Base-by-base conservation (phyloP, 2,329 filamentous ascomycete genomes). In the Metarhizium brunneum region DNA sequence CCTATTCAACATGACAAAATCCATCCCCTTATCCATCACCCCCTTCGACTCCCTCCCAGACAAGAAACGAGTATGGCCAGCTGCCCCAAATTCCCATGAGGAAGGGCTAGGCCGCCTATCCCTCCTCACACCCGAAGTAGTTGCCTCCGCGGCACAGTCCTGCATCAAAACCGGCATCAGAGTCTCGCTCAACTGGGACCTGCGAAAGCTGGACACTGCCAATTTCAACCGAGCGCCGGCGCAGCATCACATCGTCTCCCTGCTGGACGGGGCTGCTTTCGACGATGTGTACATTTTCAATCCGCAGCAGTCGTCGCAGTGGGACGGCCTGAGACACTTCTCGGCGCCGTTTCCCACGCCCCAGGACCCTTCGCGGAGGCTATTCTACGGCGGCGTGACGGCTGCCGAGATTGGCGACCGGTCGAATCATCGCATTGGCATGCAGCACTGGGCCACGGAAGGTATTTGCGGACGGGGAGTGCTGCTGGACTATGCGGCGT, bases 181-280 rank as follows among this genome's bases (percentile, higher is more conserved):
- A 36, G 73, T 82, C 29, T 76, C 76, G 10, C 69, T 84, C 43
- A 74, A 74, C 30, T 83, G 80, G 80, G 76, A 79, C 29, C 63
- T 83, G 57, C 76, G 73, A 20, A 82, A 83, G 61, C 67, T 82
- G 2, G 78, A 83, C 56, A 73, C 77, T 59, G 77, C 80, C 1
- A 77, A 78, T 57, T 77, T 82, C 59, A 74, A 75, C 47, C 73
- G 81, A 2, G 73, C 76, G 38, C 73, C 76, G 8, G 76, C 75
- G 52, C 66, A 76, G 36, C 79, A 81, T 59, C 72, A 73, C 54
- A 76, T 82, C 55, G 69, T 79, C 1, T 71, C 75, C 11, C 57
- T 80, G 16, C 66, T 81, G 8, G 70, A 71, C 10, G 73, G 76
- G 10, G 64, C 71, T 0, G 74, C 73, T 5, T 80, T 77, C 60